Percentiles rank a stretch among this genome's conserved stretches.
phyloP scores from a whole-genome alignment of 208 protist genomes.

The Acanthamoeba castellanii region DNA sequence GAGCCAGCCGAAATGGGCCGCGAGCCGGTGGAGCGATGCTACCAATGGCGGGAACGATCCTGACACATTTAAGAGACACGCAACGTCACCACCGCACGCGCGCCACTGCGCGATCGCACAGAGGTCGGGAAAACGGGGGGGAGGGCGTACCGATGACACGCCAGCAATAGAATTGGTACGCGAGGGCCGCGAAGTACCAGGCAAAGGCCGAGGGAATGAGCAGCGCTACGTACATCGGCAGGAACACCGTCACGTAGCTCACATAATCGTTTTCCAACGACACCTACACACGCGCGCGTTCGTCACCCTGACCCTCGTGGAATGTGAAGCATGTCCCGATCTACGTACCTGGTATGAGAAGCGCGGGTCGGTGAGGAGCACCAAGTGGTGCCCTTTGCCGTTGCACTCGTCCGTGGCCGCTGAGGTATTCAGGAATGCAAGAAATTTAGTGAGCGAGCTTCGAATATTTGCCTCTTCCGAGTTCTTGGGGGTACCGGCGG shows the following conservation, averaged over 20 bases:
- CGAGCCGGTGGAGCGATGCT: not conserved
- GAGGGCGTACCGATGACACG: not conserved
- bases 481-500: not conserved
- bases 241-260: not conserved
- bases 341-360: slow-evolving; percentile 23
- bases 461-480: not conserved
- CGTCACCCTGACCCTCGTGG: not conserved
- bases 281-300: not conserved
- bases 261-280: slow-evolving; percentile 20
- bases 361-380: slow-evolving; percentile 31
- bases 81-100: no score
- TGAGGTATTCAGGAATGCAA: not conserved
- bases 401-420: not conserved
- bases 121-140: not conserved
- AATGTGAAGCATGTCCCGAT: not conserved
- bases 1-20: not conserved
- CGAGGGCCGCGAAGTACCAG: slow-evolving; percentile 40
- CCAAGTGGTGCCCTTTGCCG: not conserved
- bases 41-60: slow-evolving; percentile 7
- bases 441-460: not conserved
- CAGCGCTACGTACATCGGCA: not conserved
- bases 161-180: slow-evolving; percentile 51
- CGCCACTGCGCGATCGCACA: no score
- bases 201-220: not conserved
- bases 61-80: not conserved